Evolutionary conservation across 2,329 filamentous ascomycete genomes (phyloP), one percentile per base, ranked within the genome.

Genomic region (Colletotrichum magnum): DNA sequence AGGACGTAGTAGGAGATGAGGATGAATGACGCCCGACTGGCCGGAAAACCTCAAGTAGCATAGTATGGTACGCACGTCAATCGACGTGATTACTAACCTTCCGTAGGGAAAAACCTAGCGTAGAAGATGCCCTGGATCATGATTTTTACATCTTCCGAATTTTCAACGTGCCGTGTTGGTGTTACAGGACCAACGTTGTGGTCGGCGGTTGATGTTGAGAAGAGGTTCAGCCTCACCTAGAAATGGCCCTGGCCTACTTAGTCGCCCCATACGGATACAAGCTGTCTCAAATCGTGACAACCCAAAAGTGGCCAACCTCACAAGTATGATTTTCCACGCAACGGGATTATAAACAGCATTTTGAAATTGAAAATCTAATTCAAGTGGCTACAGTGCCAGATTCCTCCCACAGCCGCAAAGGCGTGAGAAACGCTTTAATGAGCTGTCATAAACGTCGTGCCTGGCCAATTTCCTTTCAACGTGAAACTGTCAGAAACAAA

Each of bases 61-160:
- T 43, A 15, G 41, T n/a, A 15, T 6, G 41, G 50, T 41, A 59
- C 21, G 21, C 24, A 6, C 7, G 32, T 10, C 32, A 10, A 36
- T 36, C 10, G 32, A 36, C 32, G 10, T 36, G 1, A 36, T 36
- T 36, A 58, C 74, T 73, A 78, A 89, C 90, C 90, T 84, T 91
- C 85, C 74, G 90, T 84, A 16, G 89, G 88, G 71, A 92, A 87
- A 80, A 93, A 93, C 54, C 90, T 85, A 57, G 90, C 90, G 77
- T 92, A 92, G 75, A 92, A 92, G 67, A 93, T 92, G 73, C 88
- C 90, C 76, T 90, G 88, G 62, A 93, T 92, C 88, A 91, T 91
- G 74, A 68, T 75, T 65, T 52, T 63, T 63, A 68, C 71, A 72
- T 71, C 39, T 60, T 67, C 56, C 63, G 24, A 21, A 15, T 9